Base-by-base conservation (phyloP, 345 rosid species). In the Euphorbia lathyris region DNA sequence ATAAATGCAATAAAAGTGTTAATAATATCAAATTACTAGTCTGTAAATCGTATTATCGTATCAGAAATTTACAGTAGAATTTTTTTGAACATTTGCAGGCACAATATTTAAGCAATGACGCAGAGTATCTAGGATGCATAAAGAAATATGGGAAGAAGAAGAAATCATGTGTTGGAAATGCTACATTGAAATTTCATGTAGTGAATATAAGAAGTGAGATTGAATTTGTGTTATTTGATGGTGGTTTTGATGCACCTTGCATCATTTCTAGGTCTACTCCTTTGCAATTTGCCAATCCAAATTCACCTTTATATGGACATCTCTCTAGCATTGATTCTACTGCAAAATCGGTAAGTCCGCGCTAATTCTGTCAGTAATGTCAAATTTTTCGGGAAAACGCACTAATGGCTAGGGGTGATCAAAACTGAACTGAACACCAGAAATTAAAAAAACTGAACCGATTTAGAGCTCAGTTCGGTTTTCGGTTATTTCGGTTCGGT, bases 161-260 rank as follows among this genome's bases (percentile, higher is more conserved):
- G 10, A 81, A 78, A 0, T 23, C 32, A 6, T 86, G 93, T 60
- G 56, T 19, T 1, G 72, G 72, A 27, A 69, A 80, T 20, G 91
- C 77, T 7, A 63, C 87, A 26, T 0, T 87, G 22, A 62, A 51
- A 0, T 89, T 89, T 68, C 90, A 89, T 65, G 87, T 87, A 3
- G 36, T 89, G 7, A 89, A 89, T 80, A 74, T 87, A 71, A 81
- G 91, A 71, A 85, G 88, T 0, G 85, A 86, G 80, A 78, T 89
- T 27, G 81, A 81, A 26, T 89, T 89, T 55, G 88, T 87, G 23
- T 68, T 89, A 23, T 85, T 89, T 6, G 50, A 73, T 11, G 87
- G 85, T 1, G 95, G 95, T 13, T 89, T 89, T 26, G 43, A n/a
- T 0, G 69, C 72, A 0, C 91, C 95, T 10, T 89, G 95, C 77